Base-by-base conservation (phyloP, 139 green algal genomes). In the Pleodorina starrii region DNA sequence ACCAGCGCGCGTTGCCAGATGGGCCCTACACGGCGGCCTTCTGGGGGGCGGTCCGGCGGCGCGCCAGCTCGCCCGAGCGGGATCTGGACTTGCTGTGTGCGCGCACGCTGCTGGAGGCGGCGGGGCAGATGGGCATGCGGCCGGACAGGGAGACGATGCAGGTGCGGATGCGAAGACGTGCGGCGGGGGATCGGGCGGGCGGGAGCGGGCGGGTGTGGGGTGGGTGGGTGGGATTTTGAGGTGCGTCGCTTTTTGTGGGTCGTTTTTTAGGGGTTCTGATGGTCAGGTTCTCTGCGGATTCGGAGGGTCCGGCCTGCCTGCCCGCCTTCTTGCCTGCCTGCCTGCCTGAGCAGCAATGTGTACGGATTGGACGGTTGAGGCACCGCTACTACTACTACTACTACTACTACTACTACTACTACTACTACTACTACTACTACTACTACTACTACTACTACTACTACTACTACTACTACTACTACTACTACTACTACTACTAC, bases 91-190 rank as follows among this genome's bases (percentile, higher is more conserved):
- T 73, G 54, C 7, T 54, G 32, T 29, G 19, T 27, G 78, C 50
- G 10, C 35, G 38, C 23, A 42, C 38, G 2, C 36, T 85, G 51
- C 78, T 85, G 54, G 32, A 51, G 36, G 54, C 51, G 23, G 78
- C 78, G 38, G 78, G 54, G 21, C 29, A 54, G 17, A 51, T 85
- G 51, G 78, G 78, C 10, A 9, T 54, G 54, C 51, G 78, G 78
- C 78, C 78, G 54, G 51, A 73, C 9, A 21, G 35, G 78, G 38
- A 73, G 21, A 1, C 50, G 16, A 84, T 84, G 76, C 76, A 84
- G 74, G 74, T 82, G 74, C 5, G 44, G 29, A 27, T 19, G 44
- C 7, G 2, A 7, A 44, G 25, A 36, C 2, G 19, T 5, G 72
- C 23, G 4, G 29, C 35, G 38, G 19, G 32, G 36, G 19, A 46